phyloP scores from a whole-genome alignment of 495 filamentous ascomycete species.

The Cudoniella acicularis region DNA sequence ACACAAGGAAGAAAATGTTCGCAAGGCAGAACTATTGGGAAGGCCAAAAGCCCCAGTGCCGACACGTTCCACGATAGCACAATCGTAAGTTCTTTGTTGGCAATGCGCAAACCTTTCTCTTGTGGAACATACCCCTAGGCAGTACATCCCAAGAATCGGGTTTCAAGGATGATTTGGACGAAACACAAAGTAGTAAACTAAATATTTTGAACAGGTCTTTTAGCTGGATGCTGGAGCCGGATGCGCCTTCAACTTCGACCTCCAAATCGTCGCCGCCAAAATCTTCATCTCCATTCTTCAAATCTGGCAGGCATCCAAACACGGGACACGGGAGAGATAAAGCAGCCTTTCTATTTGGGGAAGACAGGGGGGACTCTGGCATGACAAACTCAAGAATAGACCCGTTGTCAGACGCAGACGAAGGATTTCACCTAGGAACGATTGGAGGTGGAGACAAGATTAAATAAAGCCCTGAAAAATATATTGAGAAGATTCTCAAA shows the following conservation, averaged over 20 bases:
- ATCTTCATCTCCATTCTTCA: conserved; percentile 40
- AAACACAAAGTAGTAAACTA: too few relatives aligned
- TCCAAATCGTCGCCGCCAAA: conserved; percentile 40
- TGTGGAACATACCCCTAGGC: too few relatives aligned
- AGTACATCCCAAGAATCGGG: too few relatives aligned
- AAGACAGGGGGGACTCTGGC: conserved; percentile 32
- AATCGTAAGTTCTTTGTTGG: conserved; percentile 45
- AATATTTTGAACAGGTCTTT: conserved; percentile 46
- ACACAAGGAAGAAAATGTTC: too few relatives aligned
- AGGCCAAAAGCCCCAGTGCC: conserved; percentile 39
- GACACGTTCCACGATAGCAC: conserved; percentile 65
- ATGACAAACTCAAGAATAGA: conserved; percentile 3
- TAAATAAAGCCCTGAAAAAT: neutral
- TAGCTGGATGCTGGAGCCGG: conserved; percentile 86
- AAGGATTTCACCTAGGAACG: conserved; percentile 25
- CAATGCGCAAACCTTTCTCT: too few relatives aligned
- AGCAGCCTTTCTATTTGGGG: conserved; percentile 55
- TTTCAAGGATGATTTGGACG: too few relatives aligned
- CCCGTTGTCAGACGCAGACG: conserved; percentile 10
- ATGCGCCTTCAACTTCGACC: conserved; percentile 28
- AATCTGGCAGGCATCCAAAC: conserved; percentile 16
- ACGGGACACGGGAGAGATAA: conserved; percentile 39
- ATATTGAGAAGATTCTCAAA: neutral
- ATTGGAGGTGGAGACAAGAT: conserved; percentile 13
- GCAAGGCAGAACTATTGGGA: neutral